Evolutionary conservation across 2,329 filamentous ascomycete species (phyloP), one percentile per base, ranked within the genome.

Genomic region (Pseudopithomyces chartarum): DNA sequence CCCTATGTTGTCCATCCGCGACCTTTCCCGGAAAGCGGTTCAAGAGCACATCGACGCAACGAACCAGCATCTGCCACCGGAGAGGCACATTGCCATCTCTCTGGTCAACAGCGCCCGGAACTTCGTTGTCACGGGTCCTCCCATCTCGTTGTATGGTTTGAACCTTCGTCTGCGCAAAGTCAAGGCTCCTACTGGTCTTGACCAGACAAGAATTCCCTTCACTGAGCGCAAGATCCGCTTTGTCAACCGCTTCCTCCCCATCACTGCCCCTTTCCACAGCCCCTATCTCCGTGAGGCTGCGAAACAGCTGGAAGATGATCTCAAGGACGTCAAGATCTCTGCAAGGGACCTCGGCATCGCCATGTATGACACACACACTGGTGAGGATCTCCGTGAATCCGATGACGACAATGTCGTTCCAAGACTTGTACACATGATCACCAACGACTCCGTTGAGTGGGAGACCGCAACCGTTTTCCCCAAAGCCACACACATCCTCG

Each of bases 261-360:
- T 99, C 76, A 97, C 94, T 1, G 92, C 95, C 10, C 96, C 95
- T 4, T 99, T 99, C 84, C 95, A 99, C 83, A 99, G 95, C 84
- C 89, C 92, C 59, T 97, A 98, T 74, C 87, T 99, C 15, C 82
- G 84, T 22, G 88, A 92, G 64, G 94, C 95, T 1, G 92, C 90
- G 23, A 85, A 88, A 58, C 84, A 92, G 67, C 92, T 99, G 60
- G 86, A 93, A 54, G 88, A 94, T 67, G 96, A 99, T 73, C 83
- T 99, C 59, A 91, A 91, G 76, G 85, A 93, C 64, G 82, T 98
- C 63, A 80, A 84, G 52, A 94, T 98, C 54, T 84, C 91, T 53
- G 85, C 87, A 54, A 85, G 85, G 54, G 84, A 86, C 34, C 84
- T 99, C 17, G 90, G 85, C 33, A 94, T 97, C 54, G 87, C 95